Conservation (phyloP, 2,329 filamentous ascomycete species). For the Colletotrichum higginsianum region DNA sequence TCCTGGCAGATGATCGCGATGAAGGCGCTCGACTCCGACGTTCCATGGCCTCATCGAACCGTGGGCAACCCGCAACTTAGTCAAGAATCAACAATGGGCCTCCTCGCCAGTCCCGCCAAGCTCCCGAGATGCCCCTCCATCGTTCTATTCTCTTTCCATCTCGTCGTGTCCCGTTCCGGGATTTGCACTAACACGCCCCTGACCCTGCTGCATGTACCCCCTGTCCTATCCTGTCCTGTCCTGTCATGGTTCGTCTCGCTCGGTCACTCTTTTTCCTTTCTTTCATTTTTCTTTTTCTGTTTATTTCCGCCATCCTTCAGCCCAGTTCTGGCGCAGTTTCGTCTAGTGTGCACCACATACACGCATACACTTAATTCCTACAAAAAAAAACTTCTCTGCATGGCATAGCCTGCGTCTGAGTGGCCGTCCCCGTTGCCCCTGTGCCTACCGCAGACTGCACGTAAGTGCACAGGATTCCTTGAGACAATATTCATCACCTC, state of each 20-base stretch:
- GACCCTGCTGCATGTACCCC: slow-evolving; percentile 15
- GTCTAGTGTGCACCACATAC: too few species aligned
- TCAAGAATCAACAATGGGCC: neutral
- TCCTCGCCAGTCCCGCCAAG: slow-evolving; percentile 25
- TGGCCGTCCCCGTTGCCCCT: too few species aligned
- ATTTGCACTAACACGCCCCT: slow-evolving; percentile 22
- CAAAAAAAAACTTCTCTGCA: too few species aligned
- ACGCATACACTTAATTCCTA: too few species aligned
- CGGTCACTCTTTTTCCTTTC: neutral
- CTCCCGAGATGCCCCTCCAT: slow-evolving; percentile 33
- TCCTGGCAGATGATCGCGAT: slow-evolving; percentile 5
- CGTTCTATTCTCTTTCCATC: slow-evolving; percentile 36
- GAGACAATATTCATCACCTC: too few species aligned
- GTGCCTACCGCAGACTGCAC: too few species aligned
- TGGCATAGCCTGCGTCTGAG: too few species aligned
- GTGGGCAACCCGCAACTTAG: slow-evolving; percentile 13
- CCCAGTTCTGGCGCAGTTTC: too few species aligned
- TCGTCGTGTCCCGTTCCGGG: slow-evolving; percentile 34
- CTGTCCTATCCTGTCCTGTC: neutral
- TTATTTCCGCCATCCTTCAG: too few species aligned
- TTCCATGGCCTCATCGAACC: slow-evolving; percentile 21
- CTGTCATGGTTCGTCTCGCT: neutral
- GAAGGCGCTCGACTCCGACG: slow-evolving; percentile 34
- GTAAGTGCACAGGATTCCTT: too few species aligned
- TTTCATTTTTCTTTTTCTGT: neutral